A percentile compares a stretch with the other conserved stretches of the same genome.
Conservation (phyloP, 139 green algal genomes). For the Asterochloris erici region DNA sequence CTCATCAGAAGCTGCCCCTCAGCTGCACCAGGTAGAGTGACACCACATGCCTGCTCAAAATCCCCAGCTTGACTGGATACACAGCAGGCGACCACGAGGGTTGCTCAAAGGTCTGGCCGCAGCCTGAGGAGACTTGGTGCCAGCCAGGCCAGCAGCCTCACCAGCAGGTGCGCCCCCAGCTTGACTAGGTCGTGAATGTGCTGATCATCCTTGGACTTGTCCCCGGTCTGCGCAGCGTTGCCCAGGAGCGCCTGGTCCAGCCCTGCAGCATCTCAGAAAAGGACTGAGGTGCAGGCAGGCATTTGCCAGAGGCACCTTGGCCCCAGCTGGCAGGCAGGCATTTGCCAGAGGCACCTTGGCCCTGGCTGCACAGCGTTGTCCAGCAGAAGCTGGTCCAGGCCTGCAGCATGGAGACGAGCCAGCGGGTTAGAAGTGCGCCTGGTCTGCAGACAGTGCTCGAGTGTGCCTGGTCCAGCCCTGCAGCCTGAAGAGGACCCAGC, state of each 20-base stretch:
- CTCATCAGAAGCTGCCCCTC: too few relatives aligned
- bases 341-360: not conserved
- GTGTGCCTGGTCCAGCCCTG: too few relatives aligned
- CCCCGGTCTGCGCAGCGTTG: conserved; percentile 32
- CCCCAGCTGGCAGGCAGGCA: not conserved
- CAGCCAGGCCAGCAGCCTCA: not conserved
- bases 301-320: not conserved
- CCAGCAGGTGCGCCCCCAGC: conserved; percentile 78
- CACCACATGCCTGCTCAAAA: too few relatives aligned
- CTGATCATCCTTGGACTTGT: conserved; percentile 62
- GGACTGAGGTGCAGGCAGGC: not conserved
- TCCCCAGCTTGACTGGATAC: too few relatives aligned
- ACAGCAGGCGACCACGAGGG: too few relatives aligned
- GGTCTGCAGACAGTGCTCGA: too few relatives aligned
- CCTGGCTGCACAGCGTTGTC: not conserved
- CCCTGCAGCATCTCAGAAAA: conserved; percentile 33
- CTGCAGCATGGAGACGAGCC: not conserved
- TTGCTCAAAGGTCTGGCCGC: too few relatives aligned
- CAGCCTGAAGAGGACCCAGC: too few relatives aligned
- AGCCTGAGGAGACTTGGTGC: too few relatives aligned
- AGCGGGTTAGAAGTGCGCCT: too few relatives aligned
- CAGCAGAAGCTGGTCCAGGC: not conserved
- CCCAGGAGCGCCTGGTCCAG: conserved; percentile 94
- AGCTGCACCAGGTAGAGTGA: too few relatives aligned
- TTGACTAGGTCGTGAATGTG: conserved; percentile 78